Base-by-base conservation (phyloP, 345 rosid species). In the Orychophragmus violaceus region DNA sequence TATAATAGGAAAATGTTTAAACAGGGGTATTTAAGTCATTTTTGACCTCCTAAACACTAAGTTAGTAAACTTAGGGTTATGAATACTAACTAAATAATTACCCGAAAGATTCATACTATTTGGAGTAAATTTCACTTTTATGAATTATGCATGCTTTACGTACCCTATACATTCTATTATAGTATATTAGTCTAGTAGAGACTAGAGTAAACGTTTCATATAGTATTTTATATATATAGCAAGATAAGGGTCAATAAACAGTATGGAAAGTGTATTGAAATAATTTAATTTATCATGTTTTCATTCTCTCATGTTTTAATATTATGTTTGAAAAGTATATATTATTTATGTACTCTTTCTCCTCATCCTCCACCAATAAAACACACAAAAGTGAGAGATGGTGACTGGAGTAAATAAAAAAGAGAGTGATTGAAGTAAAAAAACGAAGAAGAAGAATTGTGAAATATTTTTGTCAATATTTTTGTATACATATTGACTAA, bases 111-210 rank as follows among this genome's bases (percentile, higher is more conserved):
- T n/a, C n/a, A n/a, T n/a, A n/a, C n/a, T n/a, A n/a, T n/a, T n/a
- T n/a, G n/a, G n/a, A n/a, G n/a, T n/a, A n/a, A n/a, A n/a, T n/a
- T n/a, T n/a, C 1, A 8, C 13, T 60, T 56, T 53, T 29, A 45
- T 45, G 59, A 55, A 55, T 8, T 48, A 19, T 35, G 59, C 64
- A 55, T 62, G 69, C 29, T 71, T 42, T 62, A 70, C 69, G 63
- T 70, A 62, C 56, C 56, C 24, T 30, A 17, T 44, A 44, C 49
- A 44, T 44, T 41, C 22, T 42, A 16, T 21, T 39, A 21, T n/a
- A 50, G 41, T 50, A 69, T 19, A 5, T 27, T 27, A 27, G 29
- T 36, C 2, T 28, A 48, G 69, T 70, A 53, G 39, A 32, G 45
- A 62, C 45, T 41, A 59, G 32, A 21, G 50, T 49, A 33, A 10